Evolutionary conservation across 495 filamentous ascomycete species (phyloP).

Genomic region (Jackrogersella minutella): DNA sequence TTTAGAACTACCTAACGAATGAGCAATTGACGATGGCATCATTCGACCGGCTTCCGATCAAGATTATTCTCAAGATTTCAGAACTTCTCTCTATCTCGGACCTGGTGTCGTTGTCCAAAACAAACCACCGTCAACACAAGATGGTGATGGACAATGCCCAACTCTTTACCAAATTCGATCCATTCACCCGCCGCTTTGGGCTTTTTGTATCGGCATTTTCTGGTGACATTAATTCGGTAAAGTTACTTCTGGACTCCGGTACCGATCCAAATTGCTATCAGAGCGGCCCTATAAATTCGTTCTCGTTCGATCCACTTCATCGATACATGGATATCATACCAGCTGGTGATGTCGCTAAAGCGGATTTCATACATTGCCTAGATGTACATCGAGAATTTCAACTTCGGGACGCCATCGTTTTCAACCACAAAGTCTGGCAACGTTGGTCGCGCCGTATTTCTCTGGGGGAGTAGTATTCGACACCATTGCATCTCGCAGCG

Average conservation of each 20-base stretch:
- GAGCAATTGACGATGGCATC: not conserved
- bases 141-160: not conserved
- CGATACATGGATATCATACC: not conserved
- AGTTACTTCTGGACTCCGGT: not conserved
- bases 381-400: not conserved
- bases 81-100: not conserved
- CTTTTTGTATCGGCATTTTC: not conserved
- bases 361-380: not conserved
- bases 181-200: not conserved
- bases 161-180: not conserved
- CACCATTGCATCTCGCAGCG: constrained; percentile 16
- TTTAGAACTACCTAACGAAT: not conserved
- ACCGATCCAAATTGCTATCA: constrained; percentile 11
- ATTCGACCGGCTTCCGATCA: not conserved
- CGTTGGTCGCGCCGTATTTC: not conserved
- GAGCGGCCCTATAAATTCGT: not conserved
- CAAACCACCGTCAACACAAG: not conserved
- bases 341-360: not conserved
- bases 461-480: not conserved
- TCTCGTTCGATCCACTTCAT: not conserved
- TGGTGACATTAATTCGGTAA: not conserved
- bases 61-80: constrained; percentile 1
- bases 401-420: not conserved
- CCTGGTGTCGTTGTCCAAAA: not conserved
- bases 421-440: not conserved